Base-by-base conservation (phyloP, 768 basidiomycete species). In the Tremella yokohamensis region DNA sequence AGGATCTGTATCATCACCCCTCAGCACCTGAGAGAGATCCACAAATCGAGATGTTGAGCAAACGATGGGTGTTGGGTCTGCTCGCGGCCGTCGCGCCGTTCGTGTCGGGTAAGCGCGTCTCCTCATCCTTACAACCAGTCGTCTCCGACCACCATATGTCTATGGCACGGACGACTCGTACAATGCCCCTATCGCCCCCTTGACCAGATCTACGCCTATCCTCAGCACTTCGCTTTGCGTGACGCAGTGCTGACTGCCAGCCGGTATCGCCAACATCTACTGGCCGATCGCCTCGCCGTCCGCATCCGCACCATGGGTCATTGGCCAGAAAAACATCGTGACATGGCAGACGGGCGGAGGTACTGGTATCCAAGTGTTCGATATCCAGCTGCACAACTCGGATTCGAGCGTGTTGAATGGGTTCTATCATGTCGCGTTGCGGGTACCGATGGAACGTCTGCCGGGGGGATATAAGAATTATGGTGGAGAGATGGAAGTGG, bases 401-500 rank as follows among this genome's bases (percentile, higher is more conserved):
- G 74, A 74, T 52, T 40, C 58, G 24, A 64, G 60, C 19, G 65
- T 74, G 55, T 66, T 74, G 71, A 61, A 57, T 19, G 75, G 75
- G 3, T 74, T 72, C 57, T 55, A 74, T 24, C 66, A 64, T 12
- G 59, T 76, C 34, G 75, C 73, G 4, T 54, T 73, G 48, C 57
- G 72, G 37, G 75, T 76, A 18, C 71, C 71, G 38, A 70, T 76
- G 63, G 63, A 71, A 50, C 57, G 65, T 26, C 54, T 71, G 34
- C 45, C 64, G 4, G 64, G 59, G 0, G 75, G 75, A 0, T 65
- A 58, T 42, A 70, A 70, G 51, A 67, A 68, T 40, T 75, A 58
- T 29, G 74, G 74, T 0, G 74, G 74, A n/a, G 68, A 73, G 60
- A 58, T 75, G 19, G 72, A 70, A 40, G 65, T 75, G 16, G 72